A percentile compares a stretch with the other conserved stretches of the same genome.
Conservation (phyloP, 306 rosid genomes). For the Dryas alaskensis region DNA sequence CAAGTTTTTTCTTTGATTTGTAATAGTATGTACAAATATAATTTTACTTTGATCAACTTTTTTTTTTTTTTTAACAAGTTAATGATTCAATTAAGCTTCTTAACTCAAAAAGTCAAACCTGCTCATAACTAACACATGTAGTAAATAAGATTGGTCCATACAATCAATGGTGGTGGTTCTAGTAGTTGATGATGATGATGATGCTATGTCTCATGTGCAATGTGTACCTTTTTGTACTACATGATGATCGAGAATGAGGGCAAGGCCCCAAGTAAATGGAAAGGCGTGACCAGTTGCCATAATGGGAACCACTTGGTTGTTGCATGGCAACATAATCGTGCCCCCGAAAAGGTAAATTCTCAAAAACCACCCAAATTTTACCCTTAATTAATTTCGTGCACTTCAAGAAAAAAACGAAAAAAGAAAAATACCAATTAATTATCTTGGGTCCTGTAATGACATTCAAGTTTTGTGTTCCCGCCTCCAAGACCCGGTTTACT, state of each 20-base stretch:
- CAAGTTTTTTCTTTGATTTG: no score
- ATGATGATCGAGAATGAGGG: slow-evolving; percentile 29
- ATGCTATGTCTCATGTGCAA: slow-evolving; percentile 25
- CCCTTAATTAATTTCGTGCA: no score
- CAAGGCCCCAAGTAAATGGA: slow-evolving; percentile 27
- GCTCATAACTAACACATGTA: slow-evolving; percentile 31
- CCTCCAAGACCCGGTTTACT: not conserved
- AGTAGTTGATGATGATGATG: slow-evolving; percentile 17
- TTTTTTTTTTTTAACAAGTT: not conserved
- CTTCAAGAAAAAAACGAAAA: no score
- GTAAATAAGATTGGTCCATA: slow-evolving; percentile 38
- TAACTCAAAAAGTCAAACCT: slow-evolving; percentile 38
- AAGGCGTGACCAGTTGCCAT: slow-evolving; percentile 62
- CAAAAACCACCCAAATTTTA: not conserved
- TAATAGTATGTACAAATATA: not conserved
- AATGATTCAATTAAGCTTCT: slow-evolving; percentile 40
- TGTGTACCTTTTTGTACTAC: slow-evolving; percentile 46
- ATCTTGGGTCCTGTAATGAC: slow-evolving; percentile 9
- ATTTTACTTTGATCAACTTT: not conserved
- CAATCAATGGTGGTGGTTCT: slow-evolving; percentile 40
- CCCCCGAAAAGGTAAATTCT: slow-evolving; percentile 12
- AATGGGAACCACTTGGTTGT: slow-evolving; percentile 49
- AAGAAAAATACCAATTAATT: no score
- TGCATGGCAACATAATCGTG: slow-evolving; percentile 46
- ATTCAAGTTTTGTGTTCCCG: slow-evolving; percentile 31